Base-by-base conservation (phyloP, 2,329 filamentous ascomycete genomes). In the Achaetomium macrosporum region DNA sequence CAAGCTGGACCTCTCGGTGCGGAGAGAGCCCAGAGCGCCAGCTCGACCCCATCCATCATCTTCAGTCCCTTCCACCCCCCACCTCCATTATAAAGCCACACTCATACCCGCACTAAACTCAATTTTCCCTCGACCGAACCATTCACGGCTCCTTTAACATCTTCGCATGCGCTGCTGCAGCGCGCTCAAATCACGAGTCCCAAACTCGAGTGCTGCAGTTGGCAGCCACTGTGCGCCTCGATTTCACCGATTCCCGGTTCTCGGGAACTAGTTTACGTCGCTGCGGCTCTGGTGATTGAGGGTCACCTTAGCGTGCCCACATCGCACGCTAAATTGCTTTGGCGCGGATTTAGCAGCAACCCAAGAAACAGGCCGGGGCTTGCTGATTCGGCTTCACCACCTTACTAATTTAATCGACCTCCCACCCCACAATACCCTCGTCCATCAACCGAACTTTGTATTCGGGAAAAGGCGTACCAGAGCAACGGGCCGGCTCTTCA, bases 31-130 rank as follows among this genome's bases (percentile, higher is more conserved):
- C 35, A n/a, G 35, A 37, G 35, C 35, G 12, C 8, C 35, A 16
- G 15, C 15, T 42, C 44, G 41, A 58, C 54, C 57, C 57, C 53
- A 55, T 42, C 44, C 41, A 58, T 53, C 57, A 55, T 50, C 55
- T 59, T 54, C 56, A 56, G 50, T 58, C 50, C 51, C 48, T 43
- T 44, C 43, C 43, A 19, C 43, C 51, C 53, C 44, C 49, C 53
- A 55, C 50, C 51, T 41, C 49, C 35, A 45, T 50, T 63, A 63
- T 63, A 63, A 63, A 63, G 55, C 58, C 57, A 55, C 53, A 40
- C 42, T 52, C 51, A 43, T 53, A 53, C 56, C 58, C 56, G 56
- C 60, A 60, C 60, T 63, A 63, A 33, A 54, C 61, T 61, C 54
- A 48, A 61, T 61, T 60, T 35, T 59, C 57, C 50, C 57, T 58